Conservation (phyloP, 106 monocot species). For the Dendrobium chrysotoxum region DNA sequence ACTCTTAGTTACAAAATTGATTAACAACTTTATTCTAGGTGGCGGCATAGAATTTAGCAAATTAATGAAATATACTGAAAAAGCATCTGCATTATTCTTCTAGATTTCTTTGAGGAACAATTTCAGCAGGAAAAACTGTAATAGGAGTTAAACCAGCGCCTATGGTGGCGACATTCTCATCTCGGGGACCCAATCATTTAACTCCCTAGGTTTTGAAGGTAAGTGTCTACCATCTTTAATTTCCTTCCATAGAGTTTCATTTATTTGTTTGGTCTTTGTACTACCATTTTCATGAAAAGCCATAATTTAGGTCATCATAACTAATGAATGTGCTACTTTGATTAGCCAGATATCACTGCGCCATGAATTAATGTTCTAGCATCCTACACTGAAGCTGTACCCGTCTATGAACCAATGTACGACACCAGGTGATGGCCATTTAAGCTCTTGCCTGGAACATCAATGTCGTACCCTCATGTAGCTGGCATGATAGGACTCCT, state of each 20-base stretch:
- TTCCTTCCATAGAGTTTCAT: too few species aligned
- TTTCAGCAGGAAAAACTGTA: constrained; percentile 21
- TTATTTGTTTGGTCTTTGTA: too few species aligned
- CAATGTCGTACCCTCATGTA: constrained; percentile 91
- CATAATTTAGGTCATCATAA: too few species aligned
- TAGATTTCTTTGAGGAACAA: constrained; percentile 34
- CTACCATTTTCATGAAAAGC: too few species aligned
- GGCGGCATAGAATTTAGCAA: too few species aligned
- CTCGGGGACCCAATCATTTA: constrained; percentile 44
- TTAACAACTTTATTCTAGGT: too few species aligned
- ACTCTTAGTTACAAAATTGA: too few species aligned
- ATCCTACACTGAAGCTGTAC: constrained; percentile 57
- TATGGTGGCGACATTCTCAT: constrained; percentile 53
- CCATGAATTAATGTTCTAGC: constrained; percentile 82
- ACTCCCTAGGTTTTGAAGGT: constrained; percentile 64
- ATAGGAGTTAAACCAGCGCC: constrained; percentile 39
- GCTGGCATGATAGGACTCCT: constrained; percentile 52
- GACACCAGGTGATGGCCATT: constrained; percentile 53
- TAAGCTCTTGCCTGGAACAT: constrained; percentile 78
- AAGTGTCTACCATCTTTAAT: background rate
- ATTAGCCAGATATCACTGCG: constrained; percentile 73
- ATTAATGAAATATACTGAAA: too few species aligned
- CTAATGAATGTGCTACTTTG: background rate
- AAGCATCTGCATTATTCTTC: background rate
- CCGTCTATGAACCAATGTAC: constrained; percentile 56